phyloP scores from a whole-genome alignment of 2,329 filamentous ascomycete species.

The Sporothrix euskadiensis region DNA sequence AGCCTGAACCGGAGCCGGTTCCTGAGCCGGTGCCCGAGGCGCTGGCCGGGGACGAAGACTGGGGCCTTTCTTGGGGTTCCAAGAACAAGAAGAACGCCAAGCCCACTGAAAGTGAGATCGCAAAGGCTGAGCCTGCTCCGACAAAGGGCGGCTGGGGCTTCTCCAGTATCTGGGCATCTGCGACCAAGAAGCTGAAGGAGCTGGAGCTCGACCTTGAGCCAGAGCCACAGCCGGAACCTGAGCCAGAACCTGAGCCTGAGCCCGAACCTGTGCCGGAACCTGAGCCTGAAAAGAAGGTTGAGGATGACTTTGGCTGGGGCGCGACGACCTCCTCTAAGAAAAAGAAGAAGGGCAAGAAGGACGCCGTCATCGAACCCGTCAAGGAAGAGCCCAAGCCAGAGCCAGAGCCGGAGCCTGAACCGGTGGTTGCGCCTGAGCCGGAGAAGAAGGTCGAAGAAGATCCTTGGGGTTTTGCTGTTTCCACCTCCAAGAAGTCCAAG shows the following conservation, averaged over 20 bases:
- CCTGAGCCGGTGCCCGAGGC: slow-evolving; percentile 26
- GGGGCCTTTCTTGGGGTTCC: slow-evolving; percentile 24
- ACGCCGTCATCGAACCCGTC: background rate
- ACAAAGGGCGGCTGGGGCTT: slow-evolving; percentile 14
- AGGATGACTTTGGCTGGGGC: slow-evolving; percentile 34
- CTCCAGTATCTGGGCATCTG: slow-evolving; percentile 17
- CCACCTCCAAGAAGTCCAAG: slow-evolving; percentile 33
- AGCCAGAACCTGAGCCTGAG: slow-evolving; percentile 28
- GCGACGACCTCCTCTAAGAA: slow-evolving; percentile 32
- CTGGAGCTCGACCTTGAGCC: slow-evolving; percentile 33
- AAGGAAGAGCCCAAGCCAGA: slow-evolving; percentile 6
- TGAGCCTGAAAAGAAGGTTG: slow-evolving; percentile 25
- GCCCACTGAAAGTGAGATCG: slow-evolving; percentile 25
- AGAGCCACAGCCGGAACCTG: slow-evolving; percentile 29
- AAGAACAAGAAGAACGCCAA: slow-evolving; percentile 37
- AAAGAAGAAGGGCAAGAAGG: slow-evolving; percentile 34
- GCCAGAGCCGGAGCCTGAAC: slow-evolving; percentile 11
- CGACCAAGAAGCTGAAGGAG: slow-evolving; percentile 23
- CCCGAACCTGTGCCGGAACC: slow-evolving; percentile 24
- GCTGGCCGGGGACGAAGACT: slow-evolving; percentile 26
- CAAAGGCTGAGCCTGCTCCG: slow-evolving; percentile 25
- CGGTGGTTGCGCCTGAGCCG: slow-evolving; percentile 3
- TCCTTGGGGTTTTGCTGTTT: slow-evolving; percentile 10
- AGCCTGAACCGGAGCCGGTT: slow-evolving; percentile 26
- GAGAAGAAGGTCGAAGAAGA: slow-evolving; percentile 17